A percentile compares a stretch with the other conserved stretches of the same genome.
Conservation (phyloP, 257 asterid genomes). For the Solanum paucissectum region DNA sequence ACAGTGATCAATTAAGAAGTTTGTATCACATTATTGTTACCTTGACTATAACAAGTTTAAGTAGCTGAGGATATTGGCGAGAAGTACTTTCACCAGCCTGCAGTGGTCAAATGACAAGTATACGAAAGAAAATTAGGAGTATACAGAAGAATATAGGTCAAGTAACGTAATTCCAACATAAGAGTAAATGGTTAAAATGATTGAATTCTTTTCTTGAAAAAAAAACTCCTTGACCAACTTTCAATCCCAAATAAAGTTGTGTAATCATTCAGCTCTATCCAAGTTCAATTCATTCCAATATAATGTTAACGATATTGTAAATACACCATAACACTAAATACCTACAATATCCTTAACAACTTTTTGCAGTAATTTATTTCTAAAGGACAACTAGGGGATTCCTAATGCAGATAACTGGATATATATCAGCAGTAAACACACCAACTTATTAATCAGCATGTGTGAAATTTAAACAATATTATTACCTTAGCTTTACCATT, state of each 20-base stretch:
- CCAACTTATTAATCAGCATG: not conserved
- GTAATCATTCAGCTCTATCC: not conserved
- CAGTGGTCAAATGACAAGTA: not conserved
- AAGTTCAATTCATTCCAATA: not conserved
- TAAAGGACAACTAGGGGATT: not conserved
- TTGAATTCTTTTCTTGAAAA: not conserved
- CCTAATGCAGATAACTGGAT: not conserved
- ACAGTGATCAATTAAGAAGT: not conserved
- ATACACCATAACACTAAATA: not conserved
- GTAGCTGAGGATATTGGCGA: slow-evolving; percentile 6
- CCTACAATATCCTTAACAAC: not conserved
- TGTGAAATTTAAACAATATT: not conserved
- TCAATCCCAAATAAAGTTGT: not conserved
- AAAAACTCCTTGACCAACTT: not conserved
- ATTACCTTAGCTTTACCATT: not conserved
- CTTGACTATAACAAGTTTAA: slow-evolving; percentile 8
- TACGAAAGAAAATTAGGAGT: not conserved
- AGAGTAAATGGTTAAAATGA: not conserved
- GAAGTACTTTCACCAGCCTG: slow-evolving; percentile 7
- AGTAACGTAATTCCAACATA: not conserved
- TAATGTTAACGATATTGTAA: not conserved
- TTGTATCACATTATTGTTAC: not conserved
- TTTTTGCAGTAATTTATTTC: not conserved
- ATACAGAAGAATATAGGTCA: not conserved
- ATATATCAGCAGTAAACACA: not conserved